Percentiles rank a stretch among this genome's conserved stretches.
phyloP scores from a whole-genome alignment of 768 basidiomycete genomes.

The Amanita fuliginea region DNA sequence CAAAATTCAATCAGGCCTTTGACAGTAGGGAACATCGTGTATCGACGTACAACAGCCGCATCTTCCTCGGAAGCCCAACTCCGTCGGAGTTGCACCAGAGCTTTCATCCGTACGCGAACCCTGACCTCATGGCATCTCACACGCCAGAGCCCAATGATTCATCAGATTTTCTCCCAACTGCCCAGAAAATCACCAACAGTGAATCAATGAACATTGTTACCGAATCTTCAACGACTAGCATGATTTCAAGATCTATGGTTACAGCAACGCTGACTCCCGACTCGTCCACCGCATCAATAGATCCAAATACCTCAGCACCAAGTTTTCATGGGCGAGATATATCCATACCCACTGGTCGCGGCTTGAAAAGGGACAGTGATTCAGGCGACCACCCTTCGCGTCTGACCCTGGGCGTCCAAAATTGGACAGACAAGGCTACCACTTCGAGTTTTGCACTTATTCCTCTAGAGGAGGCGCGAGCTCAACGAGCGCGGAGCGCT shows the following conservation, averaged over 20 bases:
- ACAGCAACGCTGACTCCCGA: conserved; percentile 25
- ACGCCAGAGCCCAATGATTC: conserved; percentile 22
- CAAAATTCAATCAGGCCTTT: background rate
- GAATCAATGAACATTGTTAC: conserved; percentile 46
- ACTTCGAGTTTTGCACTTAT: conserved; percentile 56
- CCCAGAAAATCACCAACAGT: conserved; percentile 26
- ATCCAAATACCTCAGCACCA: conserved; percentile 18
- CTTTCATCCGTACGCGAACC: conserved; percentile 74
- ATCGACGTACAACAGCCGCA: conserved; percentile 9
- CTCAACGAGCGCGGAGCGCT: conserved; percentile 49
- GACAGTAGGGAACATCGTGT: background rate
- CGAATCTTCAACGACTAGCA: conserved; percentile 20
- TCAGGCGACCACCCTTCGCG: conserved; percentile 13
- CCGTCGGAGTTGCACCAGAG: conserved; percentile 24
- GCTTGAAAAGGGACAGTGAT: conserved; percentile 14
- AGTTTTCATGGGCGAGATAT: conserved; percentile 39
- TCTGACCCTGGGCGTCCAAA: conserved; percentile 18
- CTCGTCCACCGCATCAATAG: conserved; percentile 20
- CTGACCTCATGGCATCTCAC: conserved; percentile 42
- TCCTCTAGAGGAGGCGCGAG: conserved; percentile 70
- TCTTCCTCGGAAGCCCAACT: conserved; percentile 9
- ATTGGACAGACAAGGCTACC: conserved; percentile 34
- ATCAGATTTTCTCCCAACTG: conserved; percentile 12
- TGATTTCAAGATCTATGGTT: conserved; percentile 21
- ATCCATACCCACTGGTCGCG: conserved; percentile 34